phyloP scores from a whole-genome alignment of 1,139 yeast species.

The Suhomyces chickasaworum region DNA sequence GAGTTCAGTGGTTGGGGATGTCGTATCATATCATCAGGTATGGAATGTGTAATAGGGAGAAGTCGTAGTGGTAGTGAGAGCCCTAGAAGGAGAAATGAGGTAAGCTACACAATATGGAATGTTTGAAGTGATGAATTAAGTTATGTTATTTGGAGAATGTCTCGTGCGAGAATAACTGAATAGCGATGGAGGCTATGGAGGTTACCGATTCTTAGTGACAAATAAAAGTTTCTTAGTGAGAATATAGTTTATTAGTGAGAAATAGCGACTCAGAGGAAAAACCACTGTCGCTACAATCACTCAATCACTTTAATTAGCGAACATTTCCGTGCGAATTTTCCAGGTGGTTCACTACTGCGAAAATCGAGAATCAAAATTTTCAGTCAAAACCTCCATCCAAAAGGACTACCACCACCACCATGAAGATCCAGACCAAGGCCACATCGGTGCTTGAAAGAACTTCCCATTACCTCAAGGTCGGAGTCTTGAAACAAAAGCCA shows the following conservation, averaged over 20 bases:
- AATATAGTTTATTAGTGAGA: too few species aligned
- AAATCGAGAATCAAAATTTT: constrained; percentile 10
- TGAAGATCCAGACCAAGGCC: constrained; percentile 73
- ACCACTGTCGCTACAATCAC: too few species aligned
- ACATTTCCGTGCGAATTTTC: too few species aligned
- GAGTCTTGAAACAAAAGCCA: constrained; percentile 68
- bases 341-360: constrained; percentile 1
- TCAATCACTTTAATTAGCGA: too few species aligned
- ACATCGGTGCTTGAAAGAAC: constrained; percentile 75
- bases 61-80: not conserved
- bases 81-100: too few species aligned
- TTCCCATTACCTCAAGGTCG: constrained; percentile 66
- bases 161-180: not conserved
- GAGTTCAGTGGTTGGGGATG: not conserved
- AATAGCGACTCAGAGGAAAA: not conserved
- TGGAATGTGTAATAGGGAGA: not conserved
- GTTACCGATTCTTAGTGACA: too few species aligned
- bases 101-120: too few species aligned
- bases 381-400: not conserved
- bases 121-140: too few species aligned
- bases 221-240: too few species aligned
- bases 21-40: constrained; percentile 2
- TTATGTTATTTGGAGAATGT: too few species aligned
- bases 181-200: too few species aligned
- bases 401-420: constrained; percentile 22